Conservation (phyloP, 2,329 filamentous ascomycete species). For the Claviceps quebecensis region DNA sequence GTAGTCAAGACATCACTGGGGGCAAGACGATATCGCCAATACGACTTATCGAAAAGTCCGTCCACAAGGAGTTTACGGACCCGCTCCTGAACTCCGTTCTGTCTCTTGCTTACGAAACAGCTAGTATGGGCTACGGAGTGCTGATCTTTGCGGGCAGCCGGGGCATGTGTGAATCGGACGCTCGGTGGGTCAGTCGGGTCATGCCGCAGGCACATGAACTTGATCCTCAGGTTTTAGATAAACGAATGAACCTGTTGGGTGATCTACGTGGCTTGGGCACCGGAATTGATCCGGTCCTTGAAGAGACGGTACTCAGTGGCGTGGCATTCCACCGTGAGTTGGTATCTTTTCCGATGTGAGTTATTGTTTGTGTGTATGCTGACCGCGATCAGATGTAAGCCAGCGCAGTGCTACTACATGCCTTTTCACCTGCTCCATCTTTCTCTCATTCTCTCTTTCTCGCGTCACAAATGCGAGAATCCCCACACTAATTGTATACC, state of each 20-base stretch:
- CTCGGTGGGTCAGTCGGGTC: constrained; percentile 51
- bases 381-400: constrained; percentile 21
- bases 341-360: not conserved
- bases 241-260: constrained; percentile 48
- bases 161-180: constrained; percentile 51
- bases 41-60: constrained; percentile 39
- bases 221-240: constrained; percentile 35
- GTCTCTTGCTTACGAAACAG: constrained; percentile 55
- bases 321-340: constrained; percentile 60
- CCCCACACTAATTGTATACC: constrained; percentile 11
- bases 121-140: constrained; percentile 52
- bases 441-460: not conserved
- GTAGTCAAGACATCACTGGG: constrained; percentile 19
- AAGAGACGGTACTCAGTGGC: constrained; percentile 49
- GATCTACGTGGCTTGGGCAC: constrained; percentile 52
- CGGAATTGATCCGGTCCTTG: constrained; percentile 51
- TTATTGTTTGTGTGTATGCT: not conserved
- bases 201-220: constrained; percentile 39
- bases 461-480: not conserved
- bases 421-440: not conserved
- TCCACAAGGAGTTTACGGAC: constrained; percentile 47
- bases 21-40: constrained; percentile 22
- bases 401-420: not conserved
- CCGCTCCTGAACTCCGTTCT: constrained; percentile 57
- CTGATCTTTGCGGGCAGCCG: constrained; percentile 64